Evolutionary conservation across 495 filamentous ascomycete species (phyloP).

Genomic region (Pseudotulostoma volvatum): DNA sequence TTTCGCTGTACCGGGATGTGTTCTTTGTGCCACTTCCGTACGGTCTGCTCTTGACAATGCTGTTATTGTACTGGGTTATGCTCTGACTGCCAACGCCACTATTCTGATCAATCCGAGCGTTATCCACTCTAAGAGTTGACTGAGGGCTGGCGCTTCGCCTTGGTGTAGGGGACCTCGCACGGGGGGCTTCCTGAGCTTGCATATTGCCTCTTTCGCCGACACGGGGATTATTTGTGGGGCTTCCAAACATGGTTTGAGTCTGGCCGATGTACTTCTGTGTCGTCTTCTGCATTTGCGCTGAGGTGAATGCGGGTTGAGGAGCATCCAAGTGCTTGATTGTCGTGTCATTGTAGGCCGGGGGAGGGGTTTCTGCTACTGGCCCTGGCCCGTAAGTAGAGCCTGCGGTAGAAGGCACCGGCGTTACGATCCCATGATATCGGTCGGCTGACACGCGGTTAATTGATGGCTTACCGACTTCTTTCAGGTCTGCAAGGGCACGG

Average conservation of each 20-base stretch:
- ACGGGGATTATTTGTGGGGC: conserved; percentile 19
- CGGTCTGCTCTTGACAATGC: too few relatives aligned
- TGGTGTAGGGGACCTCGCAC: conserved; percentile 27
- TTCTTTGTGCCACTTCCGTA: too few relatives aligned
- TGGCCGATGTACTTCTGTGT: conserved; percentile 75
- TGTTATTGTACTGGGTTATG: too few relatives aligned
- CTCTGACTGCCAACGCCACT: conserved; percentile 7
- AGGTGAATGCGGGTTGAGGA: conserved; percentile 82
- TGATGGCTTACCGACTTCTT: conserved; percentile 64
- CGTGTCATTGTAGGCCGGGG: conserved; percentile 67
- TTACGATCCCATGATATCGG: conserved; percentile 76
- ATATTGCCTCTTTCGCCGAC: conserved; percentile 15
- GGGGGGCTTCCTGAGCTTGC: conserved; percentile 24
- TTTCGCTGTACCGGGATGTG: too few relatives aligned
- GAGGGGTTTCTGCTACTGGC: conserved; percentile 33
- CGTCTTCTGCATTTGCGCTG: conserved; percentile 83
- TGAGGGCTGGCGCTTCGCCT: conserved; percentile 40
- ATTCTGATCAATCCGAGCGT: conserved; percentile 22
- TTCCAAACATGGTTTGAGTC: conserved; percentile 62
- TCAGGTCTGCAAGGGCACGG: conserved; percentile 78
- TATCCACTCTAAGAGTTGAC: conserved; percentile 19
- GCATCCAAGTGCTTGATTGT: conserved; percentile 67
- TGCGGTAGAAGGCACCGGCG: conserved; percentile 51
- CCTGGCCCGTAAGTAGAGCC: conserved; percentile 41
- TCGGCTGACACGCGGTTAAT: conserved; percentile 77